phyloP scores from a whole-genome alignment of 208 protist species.

The Angomonas deanei region DNA sequence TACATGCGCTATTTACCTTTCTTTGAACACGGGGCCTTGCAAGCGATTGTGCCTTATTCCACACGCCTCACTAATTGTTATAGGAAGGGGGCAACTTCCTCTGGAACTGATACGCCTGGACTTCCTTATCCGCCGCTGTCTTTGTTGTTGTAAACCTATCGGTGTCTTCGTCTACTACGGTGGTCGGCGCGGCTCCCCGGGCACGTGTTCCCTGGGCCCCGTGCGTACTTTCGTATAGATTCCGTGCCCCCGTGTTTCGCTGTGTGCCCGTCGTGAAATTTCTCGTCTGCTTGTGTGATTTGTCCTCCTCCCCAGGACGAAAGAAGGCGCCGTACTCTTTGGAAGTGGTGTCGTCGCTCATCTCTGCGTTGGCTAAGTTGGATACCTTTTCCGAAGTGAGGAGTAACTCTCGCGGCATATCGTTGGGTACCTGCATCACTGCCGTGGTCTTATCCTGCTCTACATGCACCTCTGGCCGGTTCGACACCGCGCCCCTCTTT shows the following conservation, averaged over 20 bases:
- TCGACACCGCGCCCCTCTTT: background rate
- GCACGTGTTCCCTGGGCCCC: background rate
- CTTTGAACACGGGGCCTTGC: no score
- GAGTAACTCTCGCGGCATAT: constrained; percentile 5
- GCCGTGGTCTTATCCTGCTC: background rate
- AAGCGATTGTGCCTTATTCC: no score
- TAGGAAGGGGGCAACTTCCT: constrained; percentile 29
- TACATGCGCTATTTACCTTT: no score
- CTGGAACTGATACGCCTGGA: constrained; percentile 51
- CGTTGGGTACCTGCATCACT: constrained; percentile 1
- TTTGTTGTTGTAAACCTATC: constrained; percentile 38
- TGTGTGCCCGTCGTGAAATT: background rate
- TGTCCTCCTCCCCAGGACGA: background rate
- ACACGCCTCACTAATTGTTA: background rate
- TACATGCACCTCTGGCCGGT: background rate
- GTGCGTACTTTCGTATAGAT: constrained; percentile 38
- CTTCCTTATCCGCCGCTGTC: constrained; percentile 22
- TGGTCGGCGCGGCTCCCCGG: background rate
- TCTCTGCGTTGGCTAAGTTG: constrained; percentile 4
- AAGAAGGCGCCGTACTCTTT: constrained; percentile 16
- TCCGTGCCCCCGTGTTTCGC: constrained; percentile 3
- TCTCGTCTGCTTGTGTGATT: constrained; percentile 6
- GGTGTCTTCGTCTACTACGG: background rate
- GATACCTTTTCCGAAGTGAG: constrained; percentile 14
- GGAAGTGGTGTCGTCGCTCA: constrained; percentile 17